Conservation (phyloP, 2,329 filamentous ascomycete species). For the Aspergillus pseudotamarii region DNA sequence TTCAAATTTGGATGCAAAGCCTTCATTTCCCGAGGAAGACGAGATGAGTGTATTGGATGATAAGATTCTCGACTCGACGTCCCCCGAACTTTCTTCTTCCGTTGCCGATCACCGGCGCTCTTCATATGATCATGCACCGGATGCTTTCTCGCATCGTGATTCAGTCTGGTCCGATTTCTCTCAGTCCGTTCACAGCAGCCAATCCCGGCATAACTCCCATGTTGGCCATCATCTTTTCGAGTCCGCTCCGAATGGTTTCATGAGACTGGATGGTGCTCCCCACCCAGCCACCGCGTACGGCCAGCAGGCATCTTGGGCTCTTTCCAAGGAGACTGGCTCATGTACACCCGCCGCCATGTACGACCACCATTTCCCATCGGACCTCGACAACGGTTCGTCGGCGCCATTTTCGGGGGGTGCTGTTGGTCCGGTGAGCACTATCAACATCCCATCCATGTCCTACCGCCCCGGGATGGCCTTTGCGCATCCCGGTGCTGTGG, state of each 20-base stretch:
- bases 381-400: conserved; percentile 52
- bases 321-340: conserved; percentile 67
- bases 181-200: conserved; percentile 44
- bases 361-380: conserved; percentile 59
- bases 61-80: conserved; percentile 53
- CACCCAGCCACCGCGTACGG: conserved; percentile 47
- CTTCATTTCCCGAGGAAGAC: conserved; percentile 49
- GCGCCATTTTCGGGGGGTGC: conserved; percentile 47
- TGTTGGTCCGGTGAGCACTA: conserved; percentile 43
- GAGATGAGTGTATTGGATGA: conserved; percentile 57
- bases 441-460: conserved; percentile 43
- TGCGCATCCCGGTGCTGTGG: conserved; percentile 51
- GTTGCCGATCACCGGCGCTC: conserved; percentile 46
- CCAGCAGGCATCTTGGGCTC: conserved; percentile 62
- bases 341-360: conserved; percentile 75
- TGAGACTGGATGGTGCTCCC: conserved; percentile 57
- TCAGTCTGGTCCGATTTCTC: conserved; percentile 54
- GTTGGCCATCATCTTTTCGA: conserved; percentile 53
- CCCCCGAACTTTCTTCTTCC: conserved; percentile 51
- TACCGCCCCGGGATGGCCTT: conserved; percentile 55
- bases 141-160: conserved; percentile 57
- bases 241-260: conserved; percentile 62
- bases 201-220: conserved; percentile 46
- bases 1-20: conserved; percentile 46
- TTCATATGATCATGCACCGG: conserved; percentile 52